Percentiles rank a stretch among this genome's conserved stretches.
These are phyloP conservation scores for Glycine tomentella DNA, from an alignment of 306 rosid species.

Conservation along the genomic window DNA sequence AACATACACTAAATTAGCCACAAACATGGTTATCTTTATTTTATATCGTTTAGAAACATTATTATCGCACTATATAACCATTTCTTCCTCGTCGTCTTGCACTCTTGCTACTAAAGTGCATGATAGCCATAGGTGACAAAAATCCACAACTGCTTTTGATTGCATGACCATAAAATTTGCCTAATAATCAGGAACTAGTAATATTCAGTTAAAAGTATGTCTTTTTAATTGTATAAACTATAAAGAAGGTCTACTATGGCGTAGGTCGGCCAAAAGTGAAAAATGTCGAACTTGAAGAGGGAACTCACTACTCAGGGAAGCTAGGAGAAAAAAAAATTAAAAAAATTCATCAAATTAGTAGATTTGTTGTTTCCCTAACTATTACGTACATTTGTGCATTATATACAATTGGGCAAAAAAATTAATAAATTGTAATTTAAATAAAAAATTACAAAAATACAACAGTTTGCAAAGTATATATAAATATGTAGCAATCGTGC, in stretches of 20 bases:
- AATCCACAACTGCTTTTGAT: not conserved
- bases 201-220: not conserved
- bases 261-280: slow-evolving; percentile 23
- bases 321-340: not conserved
- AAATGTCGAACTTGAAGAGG: not conserved
- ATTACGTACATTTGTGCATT: not conserved
- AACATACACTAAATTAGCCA: too few relatives aligned
- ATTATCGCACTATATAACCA: too few relatives aligned
- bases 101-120: not conserved
- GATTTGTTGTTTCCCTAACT: not conserved
- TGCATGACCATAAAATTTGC: slow-evolving; percentile 23
- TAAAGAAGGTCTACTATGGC: slow-evolving; percentile 16
- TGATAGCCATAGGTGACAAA: not conserved
- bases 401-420: not conserved
- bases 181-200: slow-evolving; percentile 17
- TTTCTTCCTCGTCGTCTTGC: not conserved
- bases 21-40: too few relatives aligned
- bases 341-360: not conserved
- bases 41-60: not conserved
- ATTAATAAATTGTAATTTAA: too few relatives aligned
- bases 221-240: not conserved
- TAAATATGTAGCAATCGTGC: too few relatives aligned
- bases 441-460: too few relatives aligned
- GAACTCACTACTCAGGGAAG: not conserved
- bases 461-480: too few relatives aligned